Base-by-base conservation (phyloP, 2,329 filamentous ascomycete genomes). In the Calonectria henricotiae region DNA sequence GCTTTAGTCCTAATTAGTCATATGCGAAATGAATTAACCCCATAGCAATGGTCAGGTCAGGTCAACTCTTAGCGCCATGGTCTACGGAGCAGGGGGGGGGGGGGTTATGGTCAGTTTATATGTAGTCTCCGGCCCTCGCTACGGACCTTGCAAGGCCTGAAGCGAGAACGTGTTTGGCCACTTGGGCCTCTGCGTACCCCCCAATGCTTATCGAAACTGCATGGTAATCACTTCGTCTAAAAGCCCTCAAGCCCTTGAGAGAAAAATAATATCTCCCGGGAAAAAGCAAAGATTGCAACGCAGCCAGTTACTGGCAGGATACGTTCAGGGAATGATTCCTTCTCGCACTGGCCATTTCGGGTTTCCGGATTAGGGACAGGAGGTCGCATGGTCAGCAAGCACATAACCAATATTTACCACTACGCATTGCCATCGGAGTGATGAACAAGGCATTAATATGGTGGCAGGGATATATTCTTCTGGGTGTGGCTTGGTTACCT, bases 131-230 rank as follows among this genome's bases (percentile, higher is more conserved):
- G 32, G 64, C 46, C 47, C 64, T 55, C 44, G 54, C 30, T 15
- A 32, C 30, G 39, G 44, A 68, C 62, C 43, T 20, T 63, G 43
- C 44, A 72, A 65, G 49, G 49, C 41, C 30, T 23, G 17, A 51
- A 43, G 43, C 54, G 67, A 63, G 54, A 39, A 25, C 54, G 25
- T 54, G 25, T 51, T 39, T 20, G 62, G 39, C 44, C 37, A 44
- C 25, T 25, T 51, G 47, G 41, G 62, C 30, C 27, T 44, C 27
- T 44, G 25, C n/a, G 27, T 30, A 30, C 27, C 27, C 23, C 46
- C 35, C 58, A 23, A 65, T 55, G 37, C 47, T 20, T 17, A n/a
- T 23, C 25, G 27, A 27, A 17, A 60, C 20, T 27, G 39, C 30
- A 39, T 39, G 17, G 11, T 23, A 65, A 58, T 43, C 47, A 25